These are phyloP conservation scores for Podaxis sp. DNA, from an alignment of 768 basidiomycete genomes.

Conservation along the genomic window DNA sequence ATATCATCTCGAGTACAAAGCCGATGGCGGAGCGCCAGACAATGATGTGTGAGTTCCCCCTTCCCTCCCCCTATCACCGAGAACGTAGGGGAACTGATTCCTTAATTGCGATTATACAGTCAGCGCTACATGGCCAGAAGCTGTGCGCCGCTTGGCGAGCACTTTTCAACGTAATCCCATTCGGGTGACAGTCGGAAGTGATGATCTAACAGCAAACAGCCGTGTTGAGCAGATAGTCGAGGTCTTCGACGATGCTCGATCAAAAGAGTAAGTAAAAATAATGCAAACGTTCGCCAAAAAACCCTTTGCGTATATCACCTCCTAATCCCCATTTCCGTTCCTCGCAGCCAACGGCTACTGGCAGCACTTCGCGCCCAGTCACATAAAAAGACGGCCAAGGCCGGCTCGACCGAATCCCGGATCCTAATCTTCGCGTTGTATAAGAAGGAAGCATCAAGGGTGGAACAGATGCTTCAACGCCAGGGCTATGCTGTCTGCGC, in stretches of 20 bases:
- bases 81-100: not conserved
- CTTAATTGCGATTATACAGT: slow-evolving; percentile 42
- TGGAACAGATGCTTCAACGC: slow-evolving; percentile 73
- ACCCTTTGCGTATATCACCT: not conserved
- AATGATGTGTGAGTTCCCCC: slow-evolving; percentile 80
- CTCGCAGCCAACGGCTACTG: slow-evolving; percentile 55
- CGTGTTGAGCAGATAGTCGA: slow-evolving; percentile 92
- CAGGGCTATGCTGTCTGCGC: slow-evolving; percentile 78
- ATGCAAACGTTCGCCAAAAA: not conserved
- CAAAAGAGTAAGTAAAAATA: slow-evolving; percentile 72
- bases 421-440: slow-evolving; percentile 94
- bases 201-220: slow-evolving; percentile 92
- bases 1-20: slow-evolving; percentile 77
- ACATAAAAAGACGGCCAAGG: slow-evolving; percentile 60
- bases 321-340: not conserved
- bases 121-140: slow-evolving; percentile 98
- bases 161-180: slow-evolving; percentile 86
- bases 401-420: slow-evolving; percentile 55
- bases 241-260: slow-evolving; percentile 80
- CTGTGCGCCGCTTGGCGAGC: slow-evolving; percentile 83
- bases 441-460: slow-evolving; percentile 95
- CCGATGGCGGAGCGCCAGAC: slow-evolving; percentile 76
- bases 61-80: not conserved
- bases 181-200: slow-evolving; percentile 91
- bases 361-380: slow-evolving; percentile 51